Evolutionary conservation across 139 green algal genomes (phyloP), one percentile per base, ranked within the genome.

Genomic region (Volvox africanus): DNA sequence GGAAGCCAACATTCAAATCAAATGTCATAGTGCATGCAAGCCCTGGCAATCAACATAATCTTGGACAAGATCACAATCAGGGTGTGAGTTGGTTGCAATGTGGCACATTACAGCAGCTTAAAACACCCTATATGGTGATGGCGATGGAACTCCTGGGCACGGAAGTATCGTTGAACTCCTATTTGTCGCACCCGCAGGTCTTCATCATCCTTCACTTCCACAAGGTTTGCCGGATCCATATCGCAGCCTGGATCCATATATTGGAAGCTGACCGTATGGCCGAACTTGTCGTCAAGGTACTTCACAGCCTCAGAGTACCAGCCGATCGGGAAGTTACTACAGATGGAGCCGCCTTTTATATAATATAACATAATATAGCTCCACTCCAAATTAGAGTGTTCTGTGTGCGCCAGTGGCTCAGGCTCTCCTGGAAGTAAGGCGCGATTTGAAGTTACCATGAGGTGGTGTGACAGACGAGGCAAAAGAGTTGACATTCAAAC

Each of bases 141-240:
- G 78, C 78, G 78, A 44, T 35, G 78, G 78, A 19, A 55, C 32
- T 61, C 55, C 61, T 36, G 26, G 33, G 76, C 76, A 32, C 24
- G 76, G 78, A 84, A 84, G 32, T 81, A 17, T 55, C n/a, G 44
- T 55, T 55, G 13, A 67, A 3, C 16, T 11, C 17, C 20, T 44
- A 37, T 50, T 24, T 37, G 32, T 61, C 44, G 33, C 88, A 96
- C 96, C 94, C 95, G 89, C 61, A 98, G 80, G 82, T 98, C 96
- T 76, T 93, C 93, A 82, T 98, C 95, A 79, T 97, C 97, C 61
- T 93, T 89, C 2, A 98, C 94, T 21, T 92, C 92, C 71, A 98
- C 96, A 12, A 98, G 95, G 22, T 89, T 84, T 44, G 97, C 94
- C 0, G 94, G 95, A 71, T 95, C 93, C 68, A 98, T 89, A 18